Percentiles rank a stretch among this genome's conserved stretches.
Evolutionary conservation across 169 alveolate species (phyloP).

Genomic region (Eimeria necatrix): DNA sequence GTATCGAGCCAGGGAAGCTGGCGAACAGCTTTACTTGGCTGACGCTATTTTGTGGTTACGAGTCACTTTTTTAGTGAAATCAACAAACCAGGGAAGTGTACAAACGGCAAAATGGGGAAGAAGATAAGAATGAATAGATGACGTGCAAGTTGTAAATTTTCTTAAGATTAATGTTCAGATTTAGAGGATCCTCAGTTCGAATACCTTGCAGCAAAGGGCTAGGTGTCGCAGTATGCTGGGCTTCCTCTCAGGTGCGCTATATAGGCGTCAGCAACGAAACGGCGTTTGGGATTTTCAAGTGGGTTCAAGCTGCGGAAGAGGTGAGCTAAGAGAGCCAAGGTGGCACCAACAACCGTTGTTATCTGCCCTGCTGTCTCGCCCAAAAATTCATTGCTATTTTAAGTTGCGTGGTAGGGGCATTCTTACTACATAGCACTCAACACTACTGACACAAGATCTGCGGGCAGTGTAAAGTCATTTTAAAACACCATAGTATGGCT

Average conservation of each 20-base stretch:
- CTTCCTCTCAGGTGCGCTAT: slow-evolving; percentile 82
- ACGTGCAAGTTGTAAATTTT: too few relatives aligned
- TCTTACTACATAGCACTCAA: too few relatives aligned
- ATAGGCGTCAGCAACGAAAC: slow-evolving; percentile 91
- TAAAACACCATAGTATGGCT: too few relatives aligned
- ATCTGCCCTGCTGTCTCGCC: background rate
- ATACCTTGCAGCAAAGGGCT: too few relatives aligned
- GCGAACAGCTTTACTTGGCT: background rate
- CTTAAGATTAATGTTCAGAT: too few relatives aligned
- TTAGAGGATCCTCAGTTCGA: too few relatives aligned
- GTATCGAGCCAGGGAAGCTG: background rate
- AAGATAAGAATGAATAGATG: too few relatives aligned
- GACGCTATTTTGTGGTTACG: background rate
- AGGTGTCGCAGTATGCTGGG: background rate
- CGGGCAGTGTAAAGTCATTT: too few relatives aligned
- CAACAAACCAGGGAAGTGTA: background rate
- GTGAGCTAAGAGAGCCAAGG: slow-evolving; percentile 82
- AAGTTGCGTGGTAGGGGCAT: background rate
- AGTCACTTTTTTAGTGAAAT: background rate
- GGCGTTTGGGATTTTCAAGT: slow-evolving; percentile 88
- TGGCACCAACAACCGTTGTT: background rate
- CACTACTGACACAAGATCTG: too few relatives aligned
- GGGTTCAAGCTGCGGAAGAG: slow-evolving; percentile 83
- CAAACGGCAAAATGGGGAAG: too few relatives aligned
- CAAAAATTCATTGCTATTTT: background rate